Conservation (phyloP, 208 protist species). For the Porcisia hertigi region DNA sequence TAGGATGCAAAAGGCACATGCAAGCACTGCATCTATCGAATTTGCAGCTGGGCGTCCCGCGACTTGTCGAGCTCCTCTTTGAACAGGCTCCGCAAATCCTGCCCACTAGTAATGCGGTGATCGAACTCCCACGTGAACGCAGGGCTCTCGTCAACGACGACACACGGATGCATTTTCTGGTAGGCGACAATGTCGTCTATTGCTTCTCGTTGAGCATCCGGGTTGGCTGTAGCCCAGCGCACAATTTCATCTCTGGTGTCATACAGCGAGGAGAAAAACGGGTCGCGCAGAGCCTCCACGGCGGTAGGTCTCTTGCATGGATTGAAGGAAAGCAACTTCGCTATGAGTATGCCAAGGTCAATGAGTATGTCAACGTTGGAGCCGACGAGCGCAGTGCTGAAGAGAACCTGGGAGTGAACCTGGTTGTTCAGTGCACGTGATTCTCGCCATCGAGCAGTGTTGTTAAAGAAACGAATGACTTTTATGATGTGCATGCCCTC, state of each 20-base stretch:
- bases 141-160: constrained; percentile 33
- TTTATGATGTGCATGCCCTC: constrained; percentile 73
- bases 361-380: constrained; percentile 46
- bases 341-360: constrained; percentile 40
- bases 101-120: constrained; percentile 42
- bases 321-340: constrained; percentile 57
- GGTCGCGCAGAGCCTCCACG: constrained; percentile 57
- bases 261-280: constrained; percentile 61
- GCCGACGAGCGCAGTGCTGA: constrained; percentile 65
- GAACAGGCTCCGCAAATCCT: constrained; percentile 39
- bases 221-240: constrained; percentile 29
- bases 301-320: constrained; percentile 63
- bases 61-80: constrained; percentile 36
- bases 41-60: constrained; percentile 14
- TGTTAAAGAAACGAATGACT: constrained; percentile 37
- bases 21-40: constrained; percentile 9
- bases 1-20: not conserved
- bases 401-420: constrained; percentile 23
- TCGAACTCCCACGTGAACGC: constrained; percentile 60
- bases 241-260: constrained; percentile 60
- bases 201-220: constrained; percentile 11
- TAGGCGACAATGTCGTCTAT: constrained; percentile 35
- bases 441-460: constrained; percentile 5
- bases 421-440: constrained; percentile 7
- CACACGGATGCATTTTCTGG: constrained; percentile 13